Percentiles rank a stretch among this genome's conserved stretches.
Evolutionary conservation across 768 basidiomycete species (phyloP).

Genomic region (Albatrellus ellisii): DNA sequence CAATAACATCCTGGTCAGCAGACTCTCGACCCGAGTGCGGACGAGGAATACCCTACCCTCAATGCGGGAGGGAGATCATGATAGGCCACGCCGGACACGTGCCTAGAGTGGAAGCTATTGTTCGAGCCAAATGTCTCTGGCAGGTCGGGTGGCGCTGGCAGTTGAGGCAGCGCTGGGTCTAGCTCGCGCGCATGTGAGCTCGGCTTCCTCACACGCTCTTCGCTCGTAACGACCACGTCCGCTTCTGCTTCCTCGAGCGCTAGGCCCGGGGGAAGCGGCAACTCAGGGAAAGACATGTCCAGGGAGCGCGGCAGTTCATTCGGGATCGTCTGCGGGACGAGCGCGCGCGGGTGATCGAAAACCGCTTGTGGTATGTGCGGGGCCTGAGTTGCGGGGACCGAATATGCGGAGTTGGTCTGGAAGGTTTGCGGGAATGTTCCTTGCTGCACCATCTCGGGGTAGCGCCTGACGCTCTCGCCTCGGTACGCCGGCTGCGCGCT

Average conservation of each 20-base stretch:
- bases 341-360: too few species aligned
- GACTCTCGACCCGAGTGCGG: too few species aligned
- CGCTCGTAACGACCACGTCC: too few species aligned
- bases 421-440: too few species aligned
- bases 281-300: too few species aligned
- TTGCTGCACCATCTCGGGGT: too few species aligned
- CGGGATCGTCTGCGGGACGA: too few species aligned
- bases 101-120: not conserved
- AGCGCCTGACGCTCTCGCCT: not conserved
- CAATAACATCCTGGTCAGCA: too few species aligned
- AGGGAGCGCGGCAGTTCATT: too few species aligned
- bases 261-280: too few species aligned
- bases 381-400: not conserved
- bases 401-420: not conserved
- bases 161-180: constrained; percentile 11
- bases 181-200: constrained; percentile 9
- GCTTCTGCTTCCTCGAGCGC: too few species aligned
- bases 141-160: constrained; percentile 11
- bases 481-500: not conserved
- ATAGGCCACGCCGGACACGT: not conserved
- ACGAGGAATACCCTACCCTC: too few species aligned
- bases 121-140: constrained; percentile 15
- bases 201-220: constrained; percentile 1
- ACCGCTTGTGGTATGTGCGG: not conserved
- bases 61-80: constrained; percentile 1